Evolutionary conservation across 1,284 basidiomycete genomes (phyloP), one percentile per base, ranked within the genome.

Genomic region (Malassezia equina): DNA sequence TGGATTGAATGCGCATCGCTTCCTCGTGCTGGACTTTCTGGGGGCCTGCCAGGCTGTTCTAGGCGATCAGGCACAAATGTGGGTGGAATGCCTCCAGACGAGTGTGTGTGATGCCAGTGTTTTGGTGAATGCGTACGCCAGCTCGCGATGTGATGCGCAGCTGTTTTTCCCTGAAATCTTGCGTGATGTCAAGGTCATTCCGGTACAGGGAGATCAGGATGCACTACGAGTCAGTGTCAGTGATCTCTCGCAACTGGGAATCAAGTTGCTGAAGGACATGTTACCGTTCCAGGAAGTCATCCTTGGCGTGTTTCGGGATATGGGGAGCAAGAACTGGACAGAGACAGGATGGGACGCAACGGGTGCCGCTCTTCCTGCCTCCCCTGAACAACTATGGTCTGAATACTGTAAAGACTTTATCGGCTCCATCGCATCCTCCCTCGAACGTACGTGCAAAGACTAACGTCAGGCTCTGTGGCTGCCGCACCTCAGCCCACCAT

Each of bases 111-210:
- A 55, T n/a, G 51, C 63, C 21, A 50, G 55, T 17, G 58, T 52
- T 9, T 57, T 61, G 34, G 55, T 52, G 1, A 45, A 54, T 23
- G 65, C 62, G 27, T 31, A 61, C 9, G 47, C 55, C 25, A 56
- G 58, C 45, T 44, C 58, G 52, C 57, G 59, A 47, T 57, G 63
- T 52, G 57, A 58, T 7, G 66, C 68, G 2, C 60, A 69, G 41
- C 55, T 61, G 25, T 62, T 71, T 51, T 71, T 73, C 48, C 66
- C 68, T 11, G 61, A 65, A 27, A 64, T 70, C 41, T 62, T 73
- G 54, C 63, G 69, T n/a, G 67, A 70, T 24, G 52, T 73, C 55
- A 67, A 69, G 58, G 59, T 59, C 2, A 66, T 73, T 23, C 69
- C 71, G 7, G 34, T 59, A 17, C 63, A 65, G 52, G 58, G 65